Conservation (phyloP, 805 yeast genomes). For the Lachancea dasiensis region DNA sequence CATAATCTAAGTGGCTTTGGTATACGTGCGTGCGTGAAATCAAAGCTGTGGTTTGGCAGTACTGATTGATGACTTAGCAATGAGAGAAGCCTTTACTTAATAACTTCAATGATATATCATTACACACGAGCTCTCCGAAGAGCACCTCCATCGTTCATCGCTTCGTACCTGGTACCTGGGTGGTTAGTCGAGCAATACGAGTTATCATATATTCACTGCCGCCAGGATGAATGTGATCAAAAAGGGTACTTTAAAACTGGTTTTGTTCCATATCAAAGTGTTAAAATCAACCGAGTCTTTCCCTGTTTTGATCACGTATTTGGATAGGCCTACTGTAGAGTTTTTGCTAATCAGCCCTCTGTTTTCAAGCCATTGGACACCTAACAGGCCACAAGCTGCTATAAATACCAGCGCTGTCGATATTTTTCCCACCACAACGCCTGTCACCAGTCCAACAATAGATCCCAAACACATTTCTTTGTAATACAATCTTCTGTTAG, state of each 20-base stretch:
- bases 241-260: constrained; percentile 24
- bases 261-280: constrained; percentile 19
- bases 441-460: constrained; percentile 23
- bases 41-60: too few species aligned
- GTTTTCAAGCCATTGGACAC: constrained; percentile 24
- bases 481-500: constrained; percentile 15
- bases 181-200: background rate
- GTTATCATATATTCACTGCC: constrained; percentile 19
- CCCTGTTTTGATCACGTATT: constrained; percentile 20
- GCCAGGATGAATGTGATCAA: constrained; percentile 22
- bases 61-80: background rate
- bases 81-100: too few species aligned
- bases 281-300: constrained; percentile 19
- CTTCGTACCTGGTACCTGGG: background rate
- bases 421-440: constrained; percentile 25
- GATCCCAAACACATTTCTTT: constrained; percentile 29
- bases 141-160: background rate
- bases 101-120: too few species aligned
- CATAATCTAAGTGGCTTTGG: constrained; percentile 19
- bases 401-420: constrained; percentile 22
- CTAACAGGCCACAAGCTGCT: constrained; percentile 18
- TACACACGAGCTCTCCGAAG: too few species aligned
- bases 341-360: constrained; percentile 21
- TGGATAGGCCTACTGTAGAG: constrained; percentile 13
- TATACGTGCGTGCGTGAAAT: background rate